A percentile compares a stretch with the other conserved stretches of the same genome.
These are phyloP conservation scores for Apiotrichum domesticum DNA, from an alignment of 1,284 basidiomycete genomes.

Conservation along the genomic window DNA sequence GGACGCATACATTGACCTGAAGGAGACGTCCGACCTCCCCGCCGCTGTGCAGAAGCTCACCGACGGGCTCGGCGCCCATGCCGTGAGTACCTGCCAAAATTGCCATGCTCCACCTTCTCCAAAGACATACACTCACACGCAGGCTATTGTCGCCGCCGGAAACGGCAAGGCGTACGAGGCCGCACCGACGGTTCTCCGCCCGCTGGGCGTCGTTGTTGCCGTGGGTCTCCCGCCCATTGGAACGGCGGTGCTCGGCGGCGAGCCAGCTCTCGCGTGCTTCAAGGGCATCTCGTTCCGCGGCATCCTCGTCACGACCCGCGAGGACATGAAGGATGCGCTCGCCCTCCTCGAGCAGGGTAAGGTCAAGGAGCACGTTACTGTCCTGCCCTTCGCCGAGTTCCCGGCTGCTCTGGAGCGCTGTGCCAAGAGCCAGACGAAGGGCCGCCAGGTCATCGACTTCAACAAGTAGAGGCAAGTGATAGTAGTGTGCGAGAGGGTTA, in stretches of 20 bases:
- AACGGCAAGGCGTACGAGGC: constrained; percentile 16
- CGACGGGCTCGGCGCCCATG: constrained; percentile 13
- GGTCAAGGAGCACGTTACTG: constrained; percentile 18
- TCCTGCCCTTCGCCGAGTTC: constrained; percentile 16
- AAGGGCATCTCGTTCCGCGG: constrained; percentile 43
- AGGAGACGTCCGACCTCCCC: constrained; percentile 6
- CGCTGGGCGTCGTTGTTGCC: constrained; percentile 10
- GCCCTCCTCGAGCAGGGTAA: constrained; percentile 6
- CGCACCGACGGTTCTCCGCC: constrained; percentile 10
- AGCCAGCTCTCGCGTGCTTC: constrained; percentile 36
- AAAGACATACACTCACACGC: background rate
- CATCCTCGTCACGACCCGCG: constrained; percentile 32
- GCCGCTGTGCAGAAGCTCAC: constrained; percentile 12
- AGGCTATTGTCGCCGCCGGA: constrained; percentile 16
- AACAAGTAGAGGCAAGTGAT: background rate
- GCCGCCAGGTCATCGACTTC: constrained; percentile 15
- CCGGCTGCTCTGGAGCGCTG: constrained; percentile 12
- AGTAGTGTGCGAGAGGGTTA: no score
- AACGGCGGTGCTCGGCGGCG: constrained; percentile 35
- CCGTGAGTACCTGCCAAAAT: background rate
- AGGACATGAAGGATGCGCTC: constrained; percentile 17
- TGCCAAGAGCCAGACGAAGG: constrained; percentile 9
- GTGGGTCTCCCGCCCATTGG: constrained; percentile 19
- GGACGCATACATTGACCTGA: constrained; percentile 9
- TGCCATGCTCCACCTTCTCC: background rate